Base-by-base conservation (phyloP, 179 eudicot genomes). In the Spinacia oleracea region DNA sequence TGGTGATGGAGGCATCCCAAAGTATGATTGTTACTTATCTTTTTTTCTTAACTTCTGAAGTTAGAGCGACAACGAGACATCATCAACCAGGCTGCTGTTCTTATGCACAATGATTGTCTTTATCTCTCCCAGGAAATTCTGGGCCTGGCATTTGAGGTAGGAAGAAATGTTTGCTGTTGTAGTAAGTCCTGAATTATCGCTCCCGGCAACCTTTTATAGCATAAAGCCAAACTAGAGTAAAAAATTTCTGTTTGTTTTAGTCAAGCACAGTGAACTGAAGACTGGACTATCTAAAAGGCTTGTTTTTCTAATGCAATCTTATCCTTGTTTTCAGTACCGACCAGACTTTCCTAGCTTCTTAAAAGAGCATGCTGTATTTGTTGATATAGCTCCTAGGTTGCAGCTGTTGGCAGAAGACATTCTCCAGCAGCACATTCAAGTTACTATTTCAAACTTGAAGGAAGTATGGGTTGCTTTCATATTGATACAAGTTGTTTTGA, bases 31-130 rank as follows among this genome's bases (percentile, higher is more conserved):
- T 55, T 70, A 46, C 85, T 83, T 70, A 84, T 80, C 53, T 78
- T 68, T 71, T 74, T 80, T 68, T 71, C 72, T 80, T 80, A 43
- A 31, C 56, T 48, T 86, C 21, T 90, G 93, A 89, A 96, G 99
- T 90, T 89, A 87, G 96, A 92, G 80, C 88, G 91, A 84, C 98
- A 91, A 89, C 99, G 91, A 81, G 94, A 91, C 71, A 81, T 90
- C 82, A 88, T 93, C 84, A 93, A 89, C 84, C 99, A 91, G 89
- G 95, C 85, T 46, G 93, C 98, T 77, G 92, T 90, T 84, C 92
- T 96, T 51, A 81, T 96, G 90, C 96, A 96, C 90, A 96, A 96
- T 81, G 99, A 96, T 79, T 93, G 97, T 76, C 91, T 91, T 32
- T 96, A 87, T 88, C 89, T 96, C 29, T 93, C 97, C 67, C 91